Percentiles rank a stretch among this genome's conserved stretches.
phyloP scores from a whole-genome alignment of 345 rosid species.

The Iberis pinnata region DNA sequence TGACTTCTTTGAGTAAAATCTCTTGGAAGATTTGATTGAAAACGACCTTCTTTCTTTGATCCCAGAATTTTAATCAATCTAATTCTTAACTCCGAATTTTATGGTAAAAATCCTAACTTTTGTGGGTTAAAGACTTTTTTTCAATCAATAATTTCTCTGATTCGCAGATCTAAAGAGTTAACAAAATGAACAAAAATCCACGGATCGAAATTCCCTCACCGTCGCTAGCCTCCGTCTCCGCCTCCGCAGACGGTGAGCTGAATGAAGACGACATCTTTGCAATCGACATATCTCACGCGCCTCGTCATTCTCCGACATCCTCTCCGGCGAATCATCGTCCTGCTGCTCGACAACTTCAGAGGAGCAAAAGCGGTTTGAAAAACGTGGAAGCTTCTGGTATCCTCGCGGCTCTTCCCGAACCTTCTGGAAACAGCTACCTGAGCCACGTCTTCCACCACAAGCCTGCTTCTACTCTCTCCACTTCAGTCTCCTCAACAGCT shows the following conservation, averaged over 20 bases:
- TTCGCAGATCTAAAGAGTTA: conserved; percentile 21
- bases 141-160: not conserved
- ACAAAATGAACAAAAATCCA: conserved; percentile 17
- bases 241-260: conserved; percentile 45
- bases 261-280: conserved; percentile 63
- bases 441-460: conserved; percentile 50
- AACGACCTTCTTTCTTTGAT: not conserved
- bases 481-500: conserved; percentile 36
- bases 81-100: not conserved
- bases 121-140: not conserved
- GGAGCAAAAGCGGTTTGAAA: conserved; percentile 33
- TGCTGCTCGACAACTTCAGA: conserved; percentile 23
- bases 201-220: conserved; percentile 23
- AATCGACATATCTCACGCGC: conserved; percentile 40
- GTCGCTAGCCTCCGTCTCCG: conserved; percentile 23
- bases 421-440: conserved; percentile 25
- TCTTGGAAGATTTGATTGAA: conserved; percentile 17
- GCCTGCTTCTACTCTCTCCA: conserved; percentile 39
- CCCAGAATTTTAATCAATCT: not conserved
- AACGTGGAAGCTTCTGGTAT: conserved; percentile 58
- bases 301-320: conserved; percentile 18
- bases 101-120: not conserved
- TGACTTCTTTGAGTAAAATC: conserved; percentile 4
- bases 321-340: conserved; percentile 17
- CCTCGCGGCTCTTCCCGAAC: conserved; percentile 65